phyloP scores from a whole-genome alignment of 768 basidiomycete species.

The Boletus eberwhitei region DNA sequence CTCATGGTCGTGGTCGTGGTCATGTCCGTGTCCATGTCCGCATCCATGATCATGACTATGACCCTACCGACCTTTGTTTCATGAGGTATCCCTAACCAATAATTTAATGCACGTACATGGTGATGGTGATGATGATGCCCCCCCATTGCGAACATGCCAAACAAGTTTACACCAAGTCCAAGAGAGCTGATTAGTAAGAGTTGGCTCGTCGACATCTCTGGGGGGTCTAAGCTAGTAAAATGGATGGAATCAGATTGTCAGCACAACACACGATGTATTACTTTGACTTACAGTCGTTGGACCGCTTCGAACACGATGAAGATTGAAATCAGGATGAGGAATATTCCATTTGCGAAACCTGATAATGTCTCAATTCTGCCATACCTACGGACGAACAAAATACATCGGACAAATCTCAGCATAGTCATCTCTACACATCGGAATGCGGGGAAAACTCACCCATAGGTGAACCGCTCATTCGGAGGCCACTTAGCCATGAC shows the following conservation, averaged over 20 bases:
- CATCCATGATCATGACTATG: constrained; percentile 17
- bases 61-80: constrained; percentile 11
- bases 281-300: constrained; percentile 69
- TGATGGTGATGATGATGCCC: constrained; percentile 80
- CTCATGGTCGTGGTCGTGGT: constrained; percentile 17
- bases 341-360: constrained; percentile 97
- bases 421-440: neutral
- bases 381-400: constrained; percentile 51
- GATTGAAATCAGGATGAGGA: constrained; percentile 88
- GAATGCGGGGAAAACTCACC: constrained; percentile 45
- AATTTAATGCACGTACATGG: constrained; percentile 50
- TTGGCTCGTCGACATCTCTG: constrained; percentile 96
- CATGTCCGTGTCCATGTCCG: constrained; percentile 8
- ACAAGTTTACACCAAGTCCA: constrained; percentile 90
- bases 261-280: constrained; percentile 20
- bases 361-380: constrained; percentile 96
- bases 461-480: constrained; percentile 93
- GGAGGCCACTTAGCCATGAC: constrained; percentile 99
- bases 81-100: neutral
- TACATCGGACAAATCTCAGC: neutral
- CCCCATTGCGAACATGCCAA: constrained; percentile 99
- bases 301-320: constrained; percentile 99
- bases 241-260: neutral
- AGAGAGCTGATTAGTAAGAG: constrained; percentile 84
- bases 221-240: constrained; percentile 72